Evolutionary conservation across 345 rosid genomes (phyloP).

Genomic region (Excoecaria cochinchinensis): DNA sequence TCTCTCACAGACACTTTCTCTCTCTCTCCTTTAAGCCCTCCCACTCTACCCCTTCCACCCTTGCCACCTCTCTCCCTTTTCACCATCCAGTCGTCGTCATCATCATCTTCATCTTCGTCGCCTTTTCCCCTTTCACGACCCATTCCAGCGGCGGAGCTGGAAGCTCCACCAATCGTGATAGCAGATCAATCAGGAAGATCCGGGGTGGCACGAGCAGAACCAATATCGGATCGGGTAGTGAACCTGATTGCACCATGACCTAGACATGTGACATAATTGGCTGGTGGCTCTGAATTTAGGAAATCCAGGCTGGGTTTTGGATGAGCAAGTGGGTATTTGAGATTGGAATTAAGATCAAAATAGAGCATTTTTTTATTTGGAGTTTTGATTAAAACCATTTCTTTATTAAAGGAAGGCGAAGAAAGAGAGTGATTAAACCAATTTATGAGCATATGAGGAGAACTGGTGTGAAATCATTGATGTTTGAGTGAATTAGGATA

Average conservation of each 20-base stretch:
- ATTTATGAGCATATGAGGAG: constrained; percentile 84
- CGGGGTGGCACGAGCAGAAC: constrained; percentile 89
- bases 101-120: constrained; percentile 80
- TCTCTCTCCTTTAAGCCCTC: no score
- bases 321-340: no score
- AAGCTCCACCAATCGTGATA: constrained; percentile 50
- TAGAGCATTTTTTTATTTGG: no score
- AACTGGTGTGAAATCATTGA: constrained; percentile 74
- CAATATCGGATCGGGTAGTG: constrained; percentile 91
- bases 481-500: constrained; percentile 86
- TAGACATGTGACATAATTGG: constrained; percentile 83
- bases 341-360: no score
- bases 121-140: constrained; percentile 75
- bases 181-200: constrained; percentile 80
- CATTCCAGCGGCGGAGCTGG: constrained; percentile 35
- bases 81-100: no score
- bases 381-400: constrained; percentile 88
- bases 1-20: no score
- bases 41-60: no score
- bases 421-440: constrained; percentile 73
- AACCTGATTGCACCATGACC: constrained; percentile 96
- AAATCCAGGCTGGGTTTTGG: constrained; percentile 78
- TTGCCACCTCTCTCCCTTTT: no score
- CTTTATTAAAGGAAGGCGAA: no score
- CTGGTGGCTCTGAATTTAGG: constrained; percentile 74